Percentiles rank a stretch among this genome's conserved stretches.
phyloP scores from a whole-genome alignment of 805 yeast genomes.

The Komagataella pseudopastoris region DNA sequence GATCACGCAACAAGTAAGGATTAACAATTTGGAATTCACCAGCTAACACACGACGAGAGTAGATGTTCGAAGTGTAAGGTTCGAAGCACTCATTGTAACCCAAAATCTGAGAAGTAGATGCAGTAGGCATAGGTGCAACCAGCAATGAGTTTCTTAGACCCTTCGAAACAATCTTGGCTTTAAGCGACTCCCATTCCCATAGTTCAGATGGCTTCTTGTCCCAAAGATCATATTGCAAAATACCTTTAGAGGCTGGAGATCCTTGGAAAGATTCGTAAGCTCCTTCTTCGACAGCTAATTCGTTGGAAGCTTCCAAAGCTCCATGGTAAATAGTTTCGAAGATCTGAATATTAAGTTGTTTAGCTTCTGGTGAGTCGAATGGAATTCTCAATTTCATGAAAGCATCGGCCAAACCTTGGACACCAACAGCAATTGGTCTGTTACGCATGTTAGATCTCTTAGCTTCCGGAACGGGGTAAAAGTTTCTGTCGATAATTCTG shows the following conservation, averaged over 20 bases:
- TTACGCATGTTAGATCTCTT: constrained; percentile 38
- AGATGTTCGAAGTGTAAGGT: constrained; percentile 49
- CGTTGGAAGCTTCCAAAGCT: constrained; percentile 42
- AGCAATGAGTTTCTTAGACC: constrained; percentile 47
- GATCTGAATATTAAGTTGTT: constrained; percentile 41
- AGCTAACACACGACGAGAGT: constrained; percentile 48
- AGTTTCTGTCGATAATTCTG: constrained; percentile 41
- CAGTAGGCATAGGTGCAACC: constrained; percentile 58
- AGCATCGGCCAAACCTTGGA: constrained; percentile 49
- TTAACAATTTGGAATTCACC: constrained; percentile 55
- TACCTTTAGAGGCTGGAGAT: constrained; percentile 46
- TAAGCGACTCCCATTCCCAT: constrained; percentile 46
- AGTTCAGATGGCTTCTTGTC: constrained; percentile 42
- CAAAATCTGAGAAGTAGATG: constrained; percentile 50
- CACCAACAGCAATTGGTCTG: constrained; percentile 53
- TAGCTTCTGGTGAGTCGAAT: constrained; percentile 44
- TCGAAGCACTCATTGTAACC: constrained; percentile 53
- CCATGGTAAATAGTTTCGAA: constrained; percentile 52
- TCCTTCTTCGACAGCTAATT: constrained; percentile 38
- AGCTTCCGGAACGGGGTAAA: constrained; percentile 44
- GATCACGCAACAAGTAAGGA: constrained; percentile 42
- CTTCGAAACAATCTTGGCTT: constrained; percentile 29
- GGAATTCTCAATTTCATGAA: constrained; percentile 43
- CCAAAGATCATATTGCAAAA: constrained; percentile 47
- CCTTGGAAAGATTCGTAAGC: constrained; percentile 36